These are phyloP conservation scores for Physcomitrium patens DNA, from an alignment of 225 moss, liverwort and hornwort genomes.

Conservation along the genomic window DNA sequence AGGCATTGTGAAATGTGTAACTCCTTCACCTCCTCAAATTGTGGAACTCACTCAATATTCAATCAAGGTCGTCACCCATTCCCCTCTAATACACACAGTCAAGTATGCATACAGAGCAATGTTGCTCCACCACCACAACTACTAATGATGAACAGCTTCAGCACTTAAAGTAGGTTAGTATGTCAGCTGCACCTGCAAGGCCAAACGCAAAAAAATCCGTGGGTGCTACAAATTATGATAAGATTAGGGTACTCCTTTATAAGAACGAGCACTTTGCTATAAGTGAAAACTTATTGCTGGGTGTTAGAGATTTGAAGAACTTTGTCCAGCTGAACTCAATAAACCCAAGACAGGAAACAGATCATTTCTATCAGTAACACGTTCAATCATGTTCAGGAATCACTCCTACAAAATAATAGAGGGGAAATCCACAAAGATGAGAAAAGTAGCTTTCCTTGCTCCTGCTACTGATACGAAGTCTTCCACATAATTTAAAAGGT, in stretches of 20 bases:
- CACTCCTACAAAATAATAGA: neutral
- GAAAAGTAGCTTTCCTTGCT: neutral
- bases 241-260: neutral
- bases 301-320: neutral
- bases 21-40: constrained; percentile 18
- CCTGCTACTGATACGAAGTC: neutral
- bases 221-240: constrained; percentile 2
- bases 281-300: neutral
- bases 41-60: constrained; percentile 12
- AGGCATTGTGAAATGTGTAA: constrained; percentile 41
- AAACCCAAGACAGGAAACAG: neutral
- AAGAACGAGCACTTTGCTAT: neutral
- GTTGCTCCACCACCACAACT: neutral
- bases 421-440: neutral
- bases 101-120: neutral
- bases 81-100: neutral
- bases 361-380: neutral
- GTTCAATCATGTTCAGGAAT: neutral
- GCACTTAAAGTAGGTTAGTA: neutral
- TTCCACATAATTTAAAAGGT: neutral
- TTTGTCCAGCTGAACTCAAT: neutral
- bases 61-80: constrained; percentile 7
- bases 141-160: neutral
- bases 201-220: constrained; percentile 18
- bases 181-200: constrained; percentile 25